Conservation (phyloP, 108 stramenopile genomes). For the Epipyxis sp. region DNA sequence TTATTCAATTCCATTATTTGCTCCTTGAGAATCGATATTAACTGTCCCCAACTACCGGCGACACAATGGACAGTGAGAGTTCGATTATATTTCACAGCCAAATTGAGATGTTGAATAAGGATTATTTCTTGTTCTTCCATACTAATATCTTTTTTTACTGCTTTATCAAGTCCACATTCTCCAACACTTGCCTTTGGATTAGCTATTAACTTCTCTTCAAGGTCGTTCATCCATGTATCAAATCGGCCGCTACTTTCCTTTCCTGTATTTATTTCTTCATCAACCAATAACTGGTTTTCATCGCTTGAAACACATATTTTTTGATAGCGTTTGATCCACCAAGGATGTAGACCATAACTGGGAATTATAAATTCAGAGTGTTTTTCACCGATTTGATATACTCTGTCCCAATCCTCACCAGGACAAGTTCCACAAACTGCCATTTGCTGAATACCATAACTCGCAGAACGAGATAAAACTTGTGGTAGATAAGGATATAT, state of each 20-base stretch:
- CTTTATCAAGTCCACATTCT: slow-evolving; percentile 25
- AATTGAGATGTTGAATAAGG: neutral
- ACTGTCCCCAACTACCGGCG: slow-evolving; percentile 12
- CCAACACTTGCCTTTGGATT: slow-evolving; percentile 23
- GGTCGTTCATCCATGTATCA: neutral
- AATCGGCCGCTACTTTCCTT: neutral
- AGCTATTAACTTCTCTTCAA: neutral
- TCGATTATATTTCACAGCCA: neutral
- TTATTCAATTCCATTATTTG: neutral
- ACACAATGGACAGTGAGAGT: slow-evolving; percentile 24
- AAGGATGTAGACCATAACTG: slow-evolving; percentile 18
- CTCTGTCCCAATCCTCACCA: slow-evolving; percentile 4
- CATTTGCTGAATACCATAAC: neutral
- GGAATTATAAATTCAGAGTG: neutral
- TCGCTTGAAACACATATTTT: slow-evolving; percentile 1
- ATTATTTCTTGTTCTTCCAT: neutral
- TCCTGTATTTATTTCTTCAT: neutral
- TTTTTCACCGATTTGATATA: neutral
- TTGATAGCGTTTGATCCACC: slow-evolving; percentile 4
- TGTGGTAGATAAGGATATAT: neutral
- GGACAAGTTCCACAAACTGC: slow-evolving; percentile 11
- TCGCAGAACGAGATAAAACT: neutral
- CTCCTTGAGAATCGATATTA: neutral
- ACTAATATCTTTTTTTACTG: neutral
- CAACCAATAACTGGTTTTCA: neutral